Evolutionary conservation across 768 basidiomycete species (phyloP).

Genomic region (Hygrocybe punicea): DNA sequence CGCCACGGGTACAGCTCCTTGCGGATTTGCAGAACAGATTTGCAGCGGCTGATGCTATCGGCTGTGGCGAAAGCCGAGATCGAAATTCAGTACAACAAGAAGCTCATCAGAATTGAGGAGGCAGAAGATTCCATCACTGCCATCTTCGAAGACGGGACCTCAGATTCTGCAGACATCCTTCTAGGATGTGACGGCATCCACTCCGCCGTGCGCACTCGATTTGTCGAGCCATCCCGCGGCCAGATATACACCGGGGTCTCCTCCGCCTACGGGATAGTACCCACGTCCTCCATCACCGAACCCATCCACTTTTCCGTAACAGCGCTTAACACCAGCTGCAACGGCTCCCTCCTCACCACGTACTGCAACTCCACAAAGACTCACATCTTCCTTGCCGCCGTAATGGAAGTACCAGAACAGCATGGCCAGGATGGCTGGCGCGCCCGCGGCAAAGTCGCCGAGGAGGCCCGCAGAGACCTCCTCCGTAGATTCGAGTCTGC

Average conservation of each 20-base stretch:
- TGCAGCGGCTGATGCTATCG: background rate
- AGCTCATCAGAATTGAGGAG: background rate
- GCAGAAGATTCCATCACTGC: background rate
- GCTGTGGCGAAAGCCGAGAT: background rate
- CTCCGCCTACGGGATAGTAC: background rate
- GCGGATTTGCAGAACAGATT: background rate
- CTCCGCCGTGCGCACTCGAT: background rate
- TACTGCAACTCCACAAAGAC: background rate
- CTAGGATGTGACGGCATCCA: slow-evolving; percentile 1
- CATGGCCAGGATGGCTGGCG: background rate
- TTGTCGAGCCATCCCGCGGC: background rate
- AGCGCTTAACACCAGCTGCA: background rate
- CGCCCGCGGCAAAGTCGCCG: background rate
- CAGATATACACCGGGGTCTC: background rate
- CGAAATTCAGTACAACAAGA: background rate
- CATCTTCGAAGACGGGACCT: slow-evolving; percentile 1
- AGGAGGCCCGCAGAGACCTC: background rate
- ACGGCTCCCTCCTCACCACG: background rate
- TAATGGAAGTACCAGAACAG: background rate
- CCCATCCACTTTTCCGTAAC: background rate
- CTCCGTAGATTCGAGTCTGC: background rate
- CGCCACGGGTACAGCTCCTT: background rate
- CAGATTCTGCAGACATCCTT: background rate
- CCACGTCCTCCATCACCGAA: background rate
- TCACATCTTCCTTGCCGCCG: background rate